Evolutionary conservation across 129 eudicot genomes (phyloP), one percentile per base, ranked within the genome.

Genomic region (Escallonia herrerae): DNA sequence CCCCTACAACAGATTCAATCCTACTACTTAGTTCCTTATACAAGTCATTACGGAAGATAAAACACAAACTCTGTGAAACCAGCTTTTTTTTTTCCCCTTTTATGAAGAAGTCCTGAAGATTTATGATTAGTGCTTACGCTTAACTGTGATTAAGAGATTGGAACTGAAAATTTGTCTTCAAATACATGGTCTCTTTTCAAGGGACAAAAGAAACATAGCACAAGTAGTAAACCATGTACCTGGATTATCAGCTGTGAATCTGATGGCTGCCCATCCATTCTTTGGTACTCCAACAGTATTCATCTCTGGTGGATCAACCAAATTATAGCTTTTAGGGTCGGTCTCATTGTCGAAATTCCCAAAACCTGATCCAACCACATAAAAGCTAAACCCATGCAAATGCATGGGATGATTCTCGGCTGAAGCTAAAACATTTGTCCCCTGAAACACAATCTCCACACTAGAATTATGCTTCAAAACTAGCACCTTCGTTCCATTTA

Each of bases 381-480:
- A 85, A 70, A 89, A 89, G 59, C 81, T 85, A 7, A 76, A 74
- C 3, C 96, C 96, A 57, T 89, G 96, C 43, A 89, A 56, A 63
- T 89, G 96, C 83, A 89, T 82, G 0, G 96, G 96, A 56, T 89
- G 96, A 56, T 89, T 89, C 2, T 75, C 7, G 8, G 83, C 89
- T 0, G 61, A 69, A 10, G 80, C 75, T 40, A 77, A 41, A 22
- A 22, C 33, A 51, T 68, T 82, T 1, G 89, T 85, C 2, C 87
- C 87, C 60, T 89, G 96, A 8, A 89, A 80, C 49, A 82, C 84
- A 15, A 89, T 5, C 82, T 89, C 93, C 71, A 89, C 90, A 64
- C 70, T 74, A 39, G 78, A 38, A 42, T 80, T 77, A 44, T 82
- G 80, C 55, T 80, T 72, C 22, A 86, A 48, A 55, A 74, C 63